Evolutionary conservation across 306 rosid species (phyloP).

Genomic region (Citrullus mucosospermus): DNA sequence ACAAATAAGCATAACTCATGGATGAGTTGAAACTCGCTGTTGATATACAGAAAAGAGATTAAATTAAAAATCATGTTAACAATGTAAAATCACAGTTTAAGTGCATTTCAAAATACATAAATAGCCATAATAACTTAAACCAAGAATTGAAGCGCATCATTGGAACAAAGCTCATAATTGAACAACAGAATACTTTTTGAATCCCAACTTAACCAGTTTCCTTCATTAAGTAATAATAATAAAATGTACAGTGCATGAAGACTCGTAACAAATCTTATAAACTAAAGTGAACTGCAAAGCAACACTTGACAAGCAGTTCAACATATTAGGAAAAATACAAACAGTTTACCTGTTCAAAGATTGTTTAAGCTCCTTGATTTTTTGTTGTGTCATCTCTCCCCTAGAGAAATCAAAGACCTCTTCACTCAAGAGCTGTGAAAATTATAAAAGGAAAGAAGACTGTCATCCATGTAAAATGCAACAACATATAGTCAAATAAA

Average conservation of each 20-base stretch:
- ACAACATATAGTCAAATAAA: neutral
- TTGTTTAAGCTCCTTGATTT: constrained; percentile 55
- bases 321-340: constrained; percentile 2
- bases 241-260: neutral
- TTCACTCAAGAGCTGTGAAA: constrained; percentile 43
- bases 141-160: neutral
- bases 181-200: neutral
- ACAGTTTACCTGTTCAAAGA: constrained; percentile 61
- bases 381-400: constrained; percentile 59
- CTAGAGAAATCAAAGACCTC: constrained; percentile 65
- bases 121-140: neutral
- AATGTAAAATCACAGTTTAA: neutral
- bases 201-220: neutral
- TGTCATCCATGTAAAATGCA: neutral
- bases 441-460: constrained; percentile 7
- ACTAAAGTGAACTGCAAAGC: neutral
- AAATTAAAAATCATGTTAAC: neutral
- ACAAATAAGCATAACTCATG: constrained; percentile 96
- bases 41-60: constrained; percentile 12
- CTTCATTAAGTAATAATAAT: neutral
- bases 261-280: neutral
- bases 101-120: neutral
- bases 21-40: constrained; percentile 97
- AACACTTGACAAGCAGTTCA: neutral
- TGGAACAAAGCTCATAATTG: neutral